Conservation (phyloP, 1,284 basidiomycete species). For the Cryptococcus sp. region DNA sequence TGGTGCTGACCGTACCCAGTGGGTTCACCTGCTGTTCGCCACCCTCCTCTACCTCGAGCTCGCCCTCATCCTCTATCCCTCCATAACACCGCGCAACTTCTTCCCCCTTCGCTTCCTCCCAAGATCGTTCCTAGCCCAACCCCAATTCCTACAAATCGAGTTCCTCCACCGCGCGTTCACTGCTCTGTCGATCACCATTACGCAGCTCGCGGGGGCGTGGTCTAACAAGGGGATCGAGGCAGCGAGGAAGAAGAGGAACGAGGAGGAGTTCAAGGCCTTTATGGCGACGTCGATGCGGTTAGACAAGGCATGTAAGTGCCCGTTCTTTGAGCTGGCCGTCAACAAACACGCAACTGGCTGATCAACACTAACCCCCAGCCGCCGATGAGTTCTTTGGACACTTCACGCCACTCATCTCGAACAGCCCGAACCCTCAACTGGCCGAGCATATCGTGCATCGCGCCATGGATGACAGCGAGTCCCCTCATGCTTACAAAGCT, state of each 20-base stretch:
- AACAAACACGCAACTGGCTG: too few relatives aligned
- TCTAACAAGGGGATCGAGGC: slow-evolving; percentile 3
- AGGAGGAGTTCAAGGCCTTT: slow-evolving; percentile 11
- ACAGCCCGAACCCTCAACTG: too few relatives aligned
- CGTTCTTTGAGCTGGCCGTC: too few relatives aligned
- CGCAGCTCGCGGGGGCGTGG: slow-evolving; percentile 41
- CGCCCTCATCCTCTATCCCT: slow-evolving; percentile 32
- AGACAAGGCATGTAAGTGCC: slow-evolving; percentile 24
- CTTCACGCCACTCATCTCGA: slow-evolving; percentile 21
- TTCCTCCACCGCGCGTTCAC: slow-evolving; percentile 33
- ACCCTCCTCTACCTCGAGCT: slow-evolving; percentile 55
- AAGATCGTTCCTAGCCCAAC: slow-evolving; percentile 1
- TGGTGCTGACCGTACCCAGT: slow-evolving; percentile 52
- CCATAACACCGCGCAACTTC: slow-evolving; percentile 5
- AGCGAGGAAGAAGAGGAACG: background rate
- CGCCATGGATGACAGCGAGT: too few relatives aligned
- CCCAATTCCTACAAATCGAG: slow-evolving; percentile 33
- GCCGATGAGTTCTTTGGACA: slow-evolving; percentile 17
- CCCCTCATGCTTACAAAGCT: too few relatives aligned
- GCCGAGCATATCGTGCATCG: too few relatives aligned
- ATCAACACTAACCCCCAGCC: slow-evolving; percentile 2
- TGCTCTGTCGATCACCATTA: slow-evolving; percentile 30
- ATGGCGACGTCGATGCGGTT: slow-evolving; percentile 8
- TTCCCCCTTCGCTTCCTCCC: slow-evolving; percentile 7
- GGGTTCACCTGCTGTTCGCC: slow-evolving; percentile 68